These are phyloP conservation scores for Cyclotella distinguenda DNA, from an alignment of 108 stramenopile species.

Conservation along the genomic window DNA sequence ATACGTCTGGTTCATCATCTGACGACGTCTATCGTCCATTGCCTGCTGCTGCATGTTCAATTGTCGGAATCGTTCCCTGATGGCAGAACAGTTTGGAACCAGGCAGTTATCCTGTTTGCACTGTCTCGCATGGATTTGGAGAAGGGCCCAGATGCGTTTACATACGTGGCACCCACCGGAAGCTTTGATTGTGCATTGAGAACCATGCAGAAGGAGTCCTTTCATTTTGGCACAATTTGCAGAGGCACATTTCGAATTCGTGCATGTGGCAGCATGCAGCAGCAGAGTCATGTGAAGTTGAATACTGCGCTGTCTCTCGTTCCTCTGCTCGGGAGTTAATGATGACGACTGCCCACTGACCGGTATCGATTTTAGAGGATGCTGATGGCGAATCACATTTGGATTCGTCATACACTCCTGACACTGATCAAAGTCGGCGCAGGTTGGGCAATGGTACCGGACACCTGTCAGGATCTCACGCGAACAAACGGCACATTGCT, in stretches of 20 bases:
- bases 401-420: constrained; percentile 83
- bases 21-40: constrained; percentile 90
- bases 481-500: constrained; percentile 86
- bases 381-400: constrained; percentile 76
- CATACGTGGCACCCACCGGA: constrained; percentile 94
- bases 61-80: constrained; percentile 88
- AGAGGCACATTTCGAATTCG: constrained; percentile 79
- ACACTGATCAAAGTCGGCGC: constrained; percentile 94
- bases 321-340: constrained; percentile 89
- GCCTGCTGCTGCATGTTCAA: constrained; percentile 88
- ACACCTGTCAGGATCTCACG: constrained; percentile 82
- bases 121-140: constrained; percentile 95
- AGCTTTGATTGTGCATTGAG: constrained; percentile 81
- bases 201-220: constrained; percentile 87
- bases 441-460: constrained; percentile 87
- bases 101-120: constrained; percentile 85
- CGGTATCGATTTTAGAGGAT: constrained; percentile 82
- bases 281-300: constrained; percentile 96
- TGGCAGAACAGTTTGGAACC: constrained; percentile 94
- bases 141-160: constrained; percentile 97
- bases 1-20: constrained; percentile 80
- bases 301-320: constrained; percentile 89
- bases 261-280: constrained; percentile 91
- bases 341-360: constrained; percentile 78
- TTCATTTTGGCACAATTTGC: constrained; percentile 98